Percentiles rank a stretch among this genome's conserved stretches.
These are phyloP conservation scores for Nicotiana tabacum DNA, from an alignment of 257 asterid genomes.

Conservation along the genomic window DNA sequence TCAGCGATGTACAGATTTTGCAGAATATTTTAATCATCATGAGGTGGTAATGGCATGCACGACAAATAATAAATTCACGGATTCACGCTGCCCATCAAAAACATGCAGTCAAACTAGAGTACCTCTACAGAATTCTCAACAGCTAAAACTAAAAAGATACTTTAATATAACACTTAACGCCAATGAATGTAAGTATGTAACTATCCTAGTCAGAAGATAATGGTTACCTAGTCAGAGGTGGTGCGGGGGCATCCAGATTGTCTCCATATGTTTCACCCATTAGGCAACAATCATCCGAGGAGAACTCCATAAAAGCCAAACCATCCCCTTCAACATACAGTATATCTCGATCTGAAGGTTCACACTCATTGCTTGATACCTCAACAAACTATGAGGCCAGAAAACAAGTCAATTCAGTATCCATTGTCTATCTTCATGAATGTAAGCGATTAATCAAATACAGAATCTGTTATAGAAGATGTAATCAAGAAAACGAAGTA, in stretches of 20 bases:
- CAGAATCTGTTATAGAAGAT: not conserved
- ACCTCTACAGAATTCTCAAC: not conserved
- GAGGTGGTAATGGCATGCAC: too few species aligned
- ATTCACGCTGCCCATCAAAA: not conserved
- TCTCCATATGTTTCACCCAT: constrained; percentile 19
- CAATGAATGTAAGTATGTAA: not conserved
- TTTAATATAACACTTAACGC: not conserved
- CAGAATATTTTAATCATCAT: too few species aligned
- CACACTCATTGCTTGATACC: constrained; percentile 16
- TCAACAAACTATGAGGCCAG: not conserved
- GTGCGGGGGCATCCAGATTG: constrained; percentile 9
- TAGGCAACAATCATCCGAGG: constrained; percentile 15
- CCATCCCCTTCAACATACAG: constrained; percentile 18
- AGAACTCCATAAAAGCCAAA: constrained; percentile 19
- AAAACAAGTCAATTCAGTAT: not conserved
- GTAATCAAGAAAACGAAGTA: not conserved
- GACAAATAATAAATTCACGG: too few species aligned
- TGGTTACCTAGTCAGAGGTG: constrained; percentile 7
- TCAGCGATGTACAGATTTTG: too few species aligned
- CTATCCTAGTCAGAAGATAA: not conserved
- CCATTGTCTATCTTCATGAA: not conserved
- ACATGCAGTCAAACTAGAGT: not conserved
- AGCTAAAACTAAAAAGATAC: not conserved
- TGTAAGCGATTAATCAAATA: not conserved
- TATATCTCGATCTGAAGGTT: constrained; percentile 19